Evolutionary conservation across 225 moss, liverwort and hornwort genomes (phyloP).

Genomic region (Bryum argenteum): DNA sequence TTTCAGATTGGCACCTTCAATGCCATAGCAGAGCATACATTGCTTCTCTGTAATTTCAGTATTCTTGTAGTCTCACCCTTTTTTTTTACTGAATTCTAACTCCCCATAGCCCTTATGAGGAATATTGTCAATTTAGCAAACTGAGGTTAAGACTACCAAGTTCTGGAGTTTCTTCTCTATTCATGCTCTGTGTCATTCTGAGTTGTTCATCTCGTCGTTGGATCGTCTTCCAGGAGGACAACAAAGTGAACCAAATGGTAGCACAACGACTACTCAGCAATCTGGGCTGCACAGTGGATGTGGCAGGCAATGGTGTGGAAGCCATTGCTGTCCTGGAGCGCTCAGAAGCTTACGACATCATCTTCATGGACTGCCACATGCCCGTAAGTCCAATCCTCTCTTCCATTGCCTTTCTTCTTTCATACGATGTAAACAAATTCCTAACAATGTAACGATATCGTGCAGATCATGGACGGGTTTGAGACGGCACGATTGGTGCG

Average conservation of each 20-base stretch:
- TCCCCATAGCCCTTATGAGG: too few species aligned
- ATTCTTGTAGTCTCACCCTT: too few species aligned
- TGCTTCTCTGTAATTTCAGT: too few species aligned
- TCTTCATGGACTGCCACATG: conserved; percentile 65
- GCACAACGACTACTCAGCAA: conserved; percentile 50
- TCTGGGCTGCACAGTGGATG: conserved; percentile 48
- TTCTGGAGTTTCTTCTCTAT: neutral
- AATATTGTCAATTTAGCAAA: too few species aligned
- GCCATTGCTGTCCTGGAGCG: conserved; percentile 41
- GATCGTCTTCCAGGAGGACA: conserved; percentile 48
- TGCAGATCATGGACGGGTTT: conserved; percentile 55
- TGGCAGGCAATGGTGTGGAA: conserved; percentile 55
- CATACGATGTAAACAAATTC: too few species aligned
- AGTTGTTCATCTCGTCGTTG: neutral
- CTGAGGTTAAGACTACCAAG: too few species aligned
- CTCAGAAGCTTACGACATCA: conserved; percentile 38
- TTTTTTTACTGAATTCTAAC: too few species aligned
- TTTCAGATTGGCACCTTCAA: too few species aligned
- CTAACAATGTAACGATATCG: neutral
- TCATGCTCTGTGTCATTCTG: neutral
- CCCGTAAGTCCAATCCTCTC: conserved; percentile 34
- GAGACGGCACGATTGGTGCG: conserved; percentile 42
- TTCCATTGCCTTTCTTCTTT: neutral
- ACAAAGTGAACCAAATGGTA: conserved; percentile 60
- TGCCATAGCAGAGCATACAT: too few species aligned